Evolutionary conservation across 1,284 basidiomycete species (phyloP), one percentile per base, ranked within the genome.

Genomic region (Schizophyllum amplum): DNA sequence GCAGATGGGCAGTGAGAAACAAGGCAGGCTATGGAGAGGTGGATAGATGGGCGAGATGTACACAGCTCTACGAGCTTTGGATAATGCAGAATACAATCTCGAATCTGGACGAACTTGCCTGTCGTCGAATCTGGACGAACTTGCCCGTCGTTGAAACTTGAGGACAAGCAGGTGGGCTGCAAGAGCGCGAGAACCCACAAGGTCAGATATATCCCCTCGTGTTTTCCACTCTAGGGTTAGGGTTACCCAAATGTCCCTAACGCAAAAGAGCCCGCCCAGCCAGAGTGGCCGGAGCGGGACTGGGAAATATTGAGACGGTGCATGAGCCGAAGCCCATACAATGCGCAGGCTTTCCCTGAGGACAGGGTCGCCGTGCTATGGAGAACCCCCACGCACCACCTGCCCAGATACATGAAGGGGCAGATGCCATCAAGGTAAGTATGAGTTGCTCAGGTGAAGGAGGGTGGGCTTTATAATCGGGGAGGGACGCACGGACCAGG

Each of bases 361-460:
- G 80, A 83, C 80, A 82, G 65, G 81, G 81, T 83, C 81, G 82
- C 81, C 82, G 81, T 84, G 82, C 81, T 81, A 83, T 83, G 81
- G 74, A 75, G 76, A 68, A 66, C 63, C 69, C 71, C 71, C 68
- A 69, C 68, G 67, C 73, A 72, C 74, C 73, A 75, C 69, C 71
- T 59, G 65, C 73, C 72, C 72, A 66, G 69, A 69, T 67, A 70
- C 57, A 47, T 77, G 75, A 73, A 71, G 68, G 71, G 64, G 65
- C 62, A 55, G 65, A 64, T 70, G 69, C 72, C 71, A 69, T 72
- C 72, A 73, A 74, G 73, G 73, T 75, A 74, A 75, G 71, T 75
- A 75, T 75, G 72, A 50, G 24, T 21, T 22, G 21, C 11, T 13
- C 24, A 22, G 24, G 24, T 50, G 48, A 4, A 20, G 13, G 13